Evolutionary conservation across 345 rosid species (phyloP), one percentile per base, ranked within the genome.

Genomic region (Chamaenerion angustifolium): DNA sequence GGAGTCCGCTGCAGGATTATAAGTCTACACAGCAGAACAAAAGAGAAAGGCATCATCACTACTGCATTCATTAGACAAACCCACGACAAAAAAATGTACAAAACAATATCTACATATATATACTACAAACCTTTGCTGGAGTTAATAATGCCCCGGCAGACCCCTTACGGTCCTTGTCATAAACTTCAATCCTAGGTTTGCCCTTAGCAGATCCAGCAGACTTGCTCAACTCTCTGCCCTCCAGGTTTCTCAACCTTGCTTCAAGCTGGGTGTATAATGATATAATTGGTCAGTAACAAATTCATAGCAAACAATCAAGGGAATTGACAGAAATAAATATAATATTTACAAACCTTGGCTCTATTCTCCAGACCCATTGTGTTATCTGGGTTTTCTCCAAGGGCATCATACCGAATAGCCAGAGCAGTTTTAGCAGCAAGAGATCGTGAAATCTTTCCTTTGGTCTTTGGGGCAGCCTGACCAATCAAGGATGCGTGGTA

Each of bases 401-500:
- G 89, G 49, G 96, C 98, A 73, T 90, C 98, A 12, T 47, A 83
- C 4, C 98, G 68, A 56, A 90, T 80, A 40, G 95, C 82, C 62
- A 86, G 59, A 2, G 78, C 81, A 49, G 95, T 62, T 71, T 86
- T 90, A 8, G 95, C 86, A 54, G 95, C 94, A 31, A 86, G 78
- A 27, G 98, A 90, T 48, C 95, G 67, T 17, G 98, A 76, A 55
- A 90, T 86, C 53, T 81, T 86, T 16, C 96, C 96, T 65, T 86
- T 90, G 56, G 74, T 62, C 56, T 86, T 86, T 1, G 93, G 87
- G 25, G 87, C 76, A 2, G 98, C 96, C 69, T 92, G 96, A 37
- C 85, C 88, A 61, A 92, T 82, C 65, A 87, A 58, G 17, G 96
- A 80, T n/a, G 95, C 98, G 45, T 87, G 98, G 70, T 82, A 87